Evolutionary conservation across 2,329 filamentous ascomycete species (phyloP).

Genomic region (Penicillium sp.): DNA sequence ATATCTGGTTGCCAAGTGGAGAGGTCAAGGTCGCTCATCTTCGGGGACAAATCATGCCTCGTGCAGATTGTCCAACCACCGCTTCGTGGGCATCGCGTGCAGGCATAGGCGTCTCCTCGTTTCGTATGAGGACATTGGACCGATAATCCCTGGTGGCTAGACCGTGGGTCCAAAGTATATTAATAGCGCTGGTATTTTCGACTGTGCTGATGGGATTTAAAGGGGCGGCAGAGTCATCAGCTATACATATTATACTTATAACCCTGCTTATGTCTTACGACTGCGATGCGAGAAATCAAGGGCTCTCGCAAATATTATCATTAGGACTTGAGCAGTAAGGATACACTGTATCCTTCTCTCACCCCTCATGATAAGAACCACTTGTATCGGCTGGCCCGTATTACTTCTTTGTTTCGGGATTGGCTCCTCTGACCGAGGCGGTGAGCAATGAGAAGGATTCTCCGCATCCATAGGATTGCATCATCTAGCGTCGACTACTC

Average conservation of each 20-base stretch:
- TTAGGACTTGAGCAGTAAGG: too few species aligned
- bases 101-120: slow-evolving; percentile 3
- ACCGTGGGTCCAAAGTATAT: slow-evolving; percentile 20
- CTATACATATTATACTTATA: too few species aligned
- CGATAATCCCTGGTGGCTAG: slow-evolving; percentile 19
- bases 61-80: slow-evolving; percentile 9
- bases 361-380: slow-evolving; percentile 1
- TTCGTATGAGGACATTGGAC: slow-evolving; percentile 7
- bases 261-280: neutral
- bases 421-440: slow-evolving; percentile 19
- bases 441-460: slow-evolving; percentile 14
- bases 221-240: neutral
- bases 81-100: slow-evolving; percentile 1
- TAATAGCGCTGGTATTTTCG: slow-evolving; percentile 13
- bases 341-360: neutral
- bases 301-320: too few species aligned
- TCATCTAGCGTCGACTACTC: neutral
- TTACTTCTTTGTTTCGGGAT: slow-evolving; percentile 15
- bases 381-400: slow-evolving; percentile 6
- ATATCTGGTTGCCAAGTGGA: slow-evolving; percentile 9
- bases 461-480: slow-evolving; percentile 24
- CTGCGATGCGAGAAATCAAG: too few species aligned
- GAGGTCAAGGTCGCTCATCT: slow-evolving; percentile 7
- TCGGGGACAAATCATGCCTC: slow-evolving; percentile 13
- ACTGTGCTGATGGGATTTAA: neutral